Base-by-base conservation (phyloP, 257 asterid species). In the Solanum bulbocastanum region DNA sequence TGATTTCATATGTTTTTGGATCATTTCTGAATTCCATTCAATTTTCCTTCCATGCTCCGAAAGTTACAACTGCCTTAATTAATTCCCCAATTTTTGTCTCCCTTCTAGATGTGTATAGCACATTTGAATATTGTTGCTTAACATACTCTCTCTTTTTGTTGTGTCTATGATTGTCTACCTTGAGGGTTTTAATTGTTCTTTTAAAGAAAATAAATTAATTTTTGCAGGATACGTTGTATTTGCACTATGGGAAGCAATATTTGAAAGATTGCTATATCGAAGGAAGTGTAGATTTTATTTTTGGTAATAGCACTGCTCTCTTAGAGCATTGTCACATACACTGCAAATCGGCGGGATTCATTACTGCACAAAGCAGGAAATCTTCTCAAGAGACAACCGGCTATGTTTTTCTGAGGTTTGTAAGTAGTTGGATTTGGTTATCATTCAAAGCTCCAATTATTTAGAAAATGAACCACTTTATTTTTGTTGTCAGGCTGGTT, bases 221-320 rank as follows among this genome's bases (percentile, higher is more conserved):
- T 76, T 66, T 91, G 91, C 95, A 97, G 99, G 99, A 97, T 87
- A 97, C 99, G 0, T 75, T 97, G 90, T 97, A 96, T 90, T 90
- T 97, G 93, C 99, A 97, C 87, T 86, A 94, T 11, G 99, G 99
- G 86, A 97, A 94, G 87, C 99, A 95, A 65, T 97, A 96, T 88
- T 88, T 97, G 88, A 92, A 93, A 88, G 98, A 97, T 91, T 97
- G 99, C 92, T 96, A 97, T 84, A 87, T 97, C 72, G 99, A 97
- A 92, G 99, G 99, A 88, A 96, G 98, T 49, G 98, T 95, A 39
- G 99, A 97, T 92, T 96, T 97, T 94, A 96, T 97, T 86, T 96
- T 97, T 86, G 99, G 99, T 32, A 97, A 97, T 87, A 96, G 99
- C 95, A 97, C 99, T 33, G 98, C 99, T 25, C 95, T 97, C 88